Evolutionary conservation across 2,329 filamentous ascomycete species (phyloP).

Genomic region (Chrysoporthe austroafricana): DNA sequence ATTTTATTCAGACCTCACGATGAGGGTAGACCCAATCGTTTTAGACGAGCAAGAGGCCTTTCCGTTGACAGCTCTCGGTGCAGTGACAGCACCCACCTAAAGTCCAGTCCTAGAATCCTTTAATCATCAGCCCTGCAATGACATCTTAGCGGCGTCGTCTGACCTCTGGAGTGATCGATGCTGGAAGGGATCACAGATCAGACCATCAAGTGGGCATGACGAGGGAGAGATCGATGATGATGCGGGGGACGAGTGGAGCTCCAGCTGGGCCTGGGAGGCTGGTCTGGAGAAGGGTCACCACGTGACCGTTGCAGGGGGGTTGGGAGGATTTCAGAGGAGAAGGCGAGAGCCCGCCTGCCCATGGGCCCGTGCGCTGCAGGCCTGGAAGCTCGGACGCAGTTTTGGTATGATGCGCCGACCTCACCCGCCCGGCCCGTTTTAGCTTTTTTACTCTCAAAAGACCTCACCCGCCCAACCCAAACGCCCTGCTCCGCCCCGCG

Average conservation of each 20-base stretch:
- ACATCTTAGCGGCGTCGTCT: neutral
- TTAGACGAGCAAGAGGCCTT: neutral
- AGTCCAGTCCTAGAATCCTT: neutral
- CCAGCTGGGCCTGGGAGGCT: neutral
- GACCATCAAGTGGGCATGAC: neutral
- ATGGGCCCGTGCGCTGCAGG: neutral
- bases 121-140: neutral
- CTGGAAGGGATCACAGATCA: neutral
- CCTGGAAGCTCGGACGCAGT: conserved; percentile 18
- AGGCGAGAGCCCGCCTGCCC: neutral
- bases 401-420: conserved; percentile 20
- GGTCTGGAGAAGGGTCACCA: conserved; percentile 27
- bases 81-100: neutral
- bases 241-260: conserved; percentile 9
- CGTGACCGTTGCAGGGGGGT: conserved; percentile 30
- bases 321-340: neutral
- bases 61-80: neutral
- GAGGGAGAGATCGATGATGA: neutral
- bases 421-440: conserved; percentile 23
- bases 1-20: neutral
- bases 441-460: conserved; percentile 41
- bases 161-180: neutral
- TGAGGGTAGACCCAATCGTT: neutral
- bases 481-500: conserved; percentile 33
- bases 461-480: conserved; percentile 41